Evolutionary conservation across 257 asterid species (phyloP).

Genomic region (Ilex asprella): DNA sequence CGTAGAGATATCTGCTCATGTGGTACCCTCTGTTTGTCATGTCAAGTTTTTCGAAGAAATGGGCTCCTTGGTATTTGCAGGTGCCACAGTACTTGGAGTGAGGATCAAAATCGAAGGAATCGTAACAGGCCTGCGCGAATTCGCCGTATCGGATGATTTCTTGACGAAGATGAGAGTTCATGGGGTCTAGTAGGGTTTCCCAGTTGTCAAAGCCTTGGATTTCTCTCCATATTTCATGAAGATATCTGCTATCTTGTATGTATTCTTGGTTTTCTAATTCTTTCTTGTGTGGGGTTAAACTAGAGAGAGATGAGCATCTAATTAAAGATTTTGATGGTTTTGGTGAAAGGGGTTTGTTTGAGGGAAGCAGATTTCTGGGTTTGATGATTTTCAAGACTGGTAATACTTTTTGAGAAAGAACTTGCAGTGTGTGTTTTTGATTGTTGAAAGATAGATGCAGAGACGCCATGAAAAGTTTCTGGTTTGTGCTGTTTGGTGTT

Average conservation of each 20-base stretch:
- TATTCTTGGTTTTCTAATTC: constrained; percentile 19
- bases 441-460: constrained; percentile 24
- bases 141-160: constrained; percentile 70
- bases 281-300: constrained; percentile 20
- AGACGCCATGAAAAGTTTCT: constrained; percentile 29
- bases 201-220: constrained; percentile 52
- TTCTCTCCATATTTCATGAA: constrained; percentile 48
- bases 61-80: constrained; percentile 44
- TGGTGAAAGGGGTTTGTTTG: constrained; percentile 5
- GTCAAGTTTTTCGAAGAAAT: constrained; percentile 47
- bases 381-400: constrained; percentile 8
- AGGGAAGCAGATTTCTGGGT: constrained; percentile 10
- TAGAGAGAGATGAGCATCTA: constrained; percentile 29
- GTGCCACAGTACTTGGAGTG: constrained; percentile 80
- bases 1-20: constrained; percentile 49
- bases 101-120: constrained; percentile 78
- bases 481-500: no score
- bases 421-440: constrained; percentile 15
- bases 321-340: background rate
- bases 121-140: constrained; percentile 73
- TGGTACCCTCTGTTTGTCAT: constrained; percentile 55
- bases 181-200: constrained; percentile 58
- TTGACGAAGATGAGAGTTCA: constrained; percentile 50
- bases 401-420: background rate
- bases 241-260: constrained; percentile 27